Base-by-base conservation (phyloP, 176 grass and related monocot species). In the Puya raimondii region DNA sequence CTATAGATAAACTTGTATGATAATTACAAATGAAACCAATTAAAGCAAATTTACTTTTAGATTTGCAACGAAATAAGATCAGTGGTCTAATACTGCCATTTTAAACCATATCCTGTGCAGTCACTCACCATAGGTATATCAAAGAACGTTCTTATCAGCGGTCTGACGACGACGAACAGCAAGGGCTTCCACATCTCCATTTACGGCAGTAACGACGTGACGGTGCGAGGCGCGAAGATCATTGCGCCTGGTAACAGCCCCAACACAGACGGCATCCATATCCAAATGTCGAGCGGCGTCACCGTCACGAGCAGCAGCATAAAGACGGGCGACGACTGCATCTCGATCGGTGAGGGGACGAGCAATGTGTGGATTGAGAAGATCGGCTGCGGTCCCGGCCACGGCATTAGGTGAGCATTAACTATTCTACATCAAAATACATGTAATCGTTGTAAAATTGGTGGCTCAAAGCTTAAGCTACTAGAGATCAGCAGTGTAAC, bases 271-370 rank as follows among this genome's bases (percentile, higher is more conserved):
- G 73, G 73, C 22, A 76, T 76, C 49, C 73, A 67, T 16, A 54
- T 66, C 9, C 15, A 66, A n/a, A 52, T 7, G 13, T 76, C 73
- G 3, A 75, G 23, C 73, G 50, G 23, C 23, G 13, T 75, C 9
- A 52, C 63, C 63, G 14, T 75, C 13, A 11, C 26, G 2, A 1
- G 49, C 23, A 53, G 63, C 49, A 54, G 3, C 49, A 75, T 56
- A 53, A 18, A 23, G 73, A 75, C 73, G 2, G 73, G 73, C 48
- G 73, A 75, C 49, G 73, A 75, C 23, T 75, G 73, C 63, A 75
- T 56, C 11, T 47, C 73, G 59, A 75, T 75, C 16, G 47, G 48
- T 10, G 1, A 25, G 9, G 73, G 73, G 4, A 11, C 50, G 15
- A 9, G 63, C 23, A n/a, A 29, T 51, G 48, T 67, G 23, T 47